Percentiles rank a stretch among this genome's conserved stretches.
Evolutionary conservation across 306 rosid genomes (phyloP).

Genomic region (Acmispon strigosus): DNA sequence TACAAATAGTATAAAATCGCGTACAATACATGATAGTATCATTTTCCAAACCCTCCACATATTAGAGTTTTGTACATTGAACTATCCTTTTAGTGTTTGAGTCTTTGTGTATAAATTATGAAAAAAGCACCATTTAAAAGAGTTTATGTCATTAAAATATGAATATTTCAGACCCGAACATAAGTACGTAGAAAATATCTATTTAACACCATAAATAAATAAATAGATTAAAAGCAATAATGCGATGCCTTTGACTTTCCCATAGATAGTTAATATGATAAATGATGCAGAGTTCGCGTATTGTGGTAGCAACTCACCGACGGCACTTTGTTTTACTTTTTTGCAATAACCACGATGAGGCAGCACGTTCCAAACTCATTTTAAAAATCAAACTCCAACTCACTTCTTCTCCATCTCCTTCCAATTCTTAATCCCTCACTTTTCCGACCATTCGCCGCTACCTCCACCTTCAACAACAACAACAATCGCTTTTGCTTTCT

Average conservation of each 20-base stretch:
- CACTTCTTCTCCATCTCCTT: constrained; percentile 7
- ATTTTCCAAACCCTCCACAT: too few species aligned
- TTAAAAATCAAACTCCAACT: constrained; percentile 1
- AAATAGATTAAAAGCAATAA: not conserved
- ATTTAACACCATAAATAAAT: too few species aligned
- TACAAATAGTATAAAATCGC: too few species aligned
- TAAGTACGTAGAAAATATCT: too few species aligned
- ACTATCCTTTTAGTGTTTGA: too few species aligned
- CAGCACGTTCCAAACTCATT: not conserved
- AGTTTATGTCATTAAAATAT: too few species aligned
- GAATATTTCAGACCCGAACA: too few species aligned
- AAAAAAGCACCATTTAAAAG: too few species aligned
- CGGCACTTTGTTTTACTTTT: not conserved
- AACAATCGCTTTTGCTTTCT: constrained; percentile 3
- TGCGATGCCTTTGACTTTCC: not conserved
- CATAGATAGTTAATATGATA: not conserved
- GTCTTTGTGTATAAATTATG: too few species aligned
- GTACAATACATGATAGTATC: too few species aligned
- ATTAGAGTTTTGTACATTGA: too few species aligned
- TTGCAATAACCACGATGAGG: too few species aligned
- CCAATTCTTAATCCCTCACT: constrained; percentile 8
- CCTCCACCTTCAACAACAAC: not conserved
- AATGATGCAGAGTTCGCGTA: not conserved
- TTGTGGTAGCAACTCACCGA: constrained; percentile 21
- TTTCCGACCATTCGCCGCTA: not conserved